Conservation (phyloP, 2,329 filamentous ascomycete species). For the Beauveria sp. region DNA sequence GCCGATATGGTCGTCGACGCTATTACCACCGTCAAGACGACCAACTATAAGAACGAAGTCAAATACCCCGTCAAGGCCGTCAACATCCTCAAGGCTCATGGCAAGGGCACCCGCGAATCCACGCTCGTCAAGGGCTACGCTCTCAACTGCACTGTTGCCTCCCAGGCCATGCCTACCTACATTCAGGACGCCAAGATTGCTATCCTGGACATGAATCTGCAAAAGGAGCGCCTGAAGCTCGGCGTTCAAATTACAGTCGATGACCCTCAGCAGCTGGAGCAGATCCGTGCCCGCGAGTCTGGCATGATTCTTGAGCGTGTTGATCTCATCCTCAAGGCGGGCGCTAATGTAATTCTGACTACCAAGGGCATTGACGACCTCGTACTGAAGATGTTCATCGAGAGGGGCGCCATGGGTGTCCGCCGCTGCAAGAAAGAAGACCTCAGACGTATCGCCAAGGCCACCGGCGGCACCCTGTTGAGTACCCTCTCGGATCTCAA, state of each 20-base stretch:
- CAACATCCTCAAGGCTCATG: conserved; percentile 97
- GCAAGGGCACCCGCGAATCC: conserved; percentile 84
- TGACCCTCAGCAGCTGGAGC: conserved; percentile 92
- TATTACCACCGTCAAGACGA: conserved; percentile 89
- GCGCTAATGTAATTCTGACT: conserved; percentile 91
- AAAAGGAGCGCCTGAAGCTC: conserved; percentile 99
- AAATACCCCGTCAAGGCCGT: conserved; percentile 99
- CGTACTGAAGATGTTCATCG: conserved; percentile 87
- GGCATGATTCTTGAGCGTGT: conserved; percentile 90
- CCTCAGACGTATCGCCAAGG: conserved; percentile 87
- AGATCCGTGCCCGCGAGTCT: conserved; percentile 87
- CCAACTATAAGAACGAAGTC: conserved; percentile 80
- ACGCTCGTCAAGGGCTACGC: conserved; percentile 92
- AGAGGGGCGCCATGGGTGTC: conserved; percentile 92
- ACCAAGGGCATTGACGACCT: conserved; percentile 98
- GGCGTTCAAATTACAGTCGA: conserved; percentile 98
- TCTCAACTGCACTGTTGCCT: conserved; percentile 96
- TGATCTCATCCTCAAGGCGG: conserved; percentile 95
- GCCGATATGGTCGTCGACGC: conserved; percentile 95
- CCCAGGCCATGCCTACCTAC: conserved; percentile 93
- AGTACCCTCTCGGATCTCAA: conserved; percentile 94
- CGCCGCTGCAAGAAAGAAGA: conserved; percentile 98
- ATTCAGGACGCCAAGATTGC: conserved; percentile 95
- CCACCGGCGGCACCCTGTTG: conserved; percentile 86
- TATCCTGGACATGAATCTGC: conserved; percentile 92